phyloP scores from a whole-genome alignment of 495 filamentous ascomycete genomes.

The Hypoxylon rickii region DNA sequence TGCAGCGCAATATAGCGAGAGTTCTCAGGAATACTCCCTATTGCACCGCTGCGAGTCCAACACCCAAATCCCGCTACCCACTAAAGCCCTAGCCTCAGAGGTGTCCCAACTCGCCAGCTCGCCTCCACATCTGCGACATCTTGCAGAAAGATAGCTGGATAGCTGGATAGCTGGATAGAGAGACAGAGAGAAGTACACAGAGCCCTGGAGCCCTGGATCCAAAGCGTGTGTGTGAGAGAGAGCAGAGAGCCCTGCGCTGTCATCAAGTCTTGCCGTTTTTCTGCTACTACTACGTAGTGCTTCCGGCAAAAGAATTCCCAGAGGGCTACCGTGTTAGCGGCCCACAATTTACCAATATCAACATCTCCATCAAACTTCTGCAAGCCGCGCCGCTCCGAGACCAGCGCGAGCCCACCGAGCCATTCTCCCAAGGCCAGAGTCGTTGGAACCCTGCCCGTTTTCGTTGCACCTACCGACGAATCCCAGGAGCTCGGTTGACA shows the following conservation, averaged over 20 bases:
- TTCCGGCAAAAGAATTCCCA: conserved; percentile 30
- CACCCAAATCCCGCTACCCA: conserved; percentile 21
- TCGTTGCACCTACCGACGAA: conserved; percentile 43
- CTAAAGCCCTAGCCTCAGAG: conserved; percentile 8
- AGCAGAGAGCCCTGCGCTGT: conserved; percentile 14
- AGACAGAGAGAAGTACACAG: no score
- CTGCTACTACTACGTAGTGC: no score
- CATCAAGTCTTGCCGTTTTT: conserved; percentile 21
- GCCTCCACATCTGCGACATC: conserved; percentile 35
- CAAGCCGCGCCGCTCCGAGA: conserved; percentile 42
- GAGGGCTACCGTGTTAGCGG: conserved; percentile 34
- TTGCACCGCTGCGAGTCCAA: conserved; percentile 19
- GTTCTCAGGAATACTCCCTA: conserved; percentile 19
- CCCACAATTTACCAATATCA: conserved; percentile 37
- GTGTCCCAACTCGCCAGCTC: no score
- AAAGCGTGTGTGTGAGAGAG: no score
- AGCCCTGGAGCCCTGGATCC: no score
- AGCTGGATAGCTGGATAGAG: no score
- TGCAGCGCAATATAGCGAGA: conserved; percentile 16
- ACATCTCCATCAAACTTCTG: conserved; percentile 38
- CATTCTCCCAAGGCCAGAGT: conserved; percentile 30
- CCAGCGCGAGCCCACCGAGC: conserved; percentile 33
- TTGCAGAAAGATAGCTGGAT: no score
- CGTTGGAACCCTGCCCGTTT: conserved; percentile 36
- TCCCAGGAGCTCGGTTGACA: conserved; percentile 41